Base-by-base conservation (phyloP, 1,284 basidiomycete genomes). In the Sanghuangporus baumii region DNA sequence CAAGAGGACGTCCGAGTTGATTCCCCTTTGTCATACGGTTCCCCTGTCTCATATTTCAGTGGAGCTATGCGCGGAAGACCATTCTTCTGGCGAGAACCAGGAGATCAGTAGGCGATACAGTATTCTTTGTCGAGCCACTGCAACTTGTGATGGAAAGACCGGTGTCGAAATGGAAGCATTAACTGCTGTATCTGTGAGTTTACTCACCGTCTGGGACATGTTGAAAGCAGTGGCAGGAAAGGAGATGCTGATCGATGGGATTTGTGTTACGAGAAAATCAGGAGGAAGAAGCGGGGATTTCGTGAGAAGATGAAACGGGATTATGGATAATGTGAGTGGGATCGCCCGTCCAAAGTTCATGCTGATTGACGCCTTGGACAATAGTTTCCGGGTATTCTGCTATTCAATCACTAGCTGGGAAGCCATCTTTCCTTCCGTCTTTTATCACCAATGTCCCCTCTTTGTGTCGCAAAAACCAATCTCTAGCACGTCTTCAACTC, bases 91-190 rank as follows among this genome's bases (percentile, higher is more conserved):
- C 6, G 59, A 69, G 38, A 6, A 55, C 65, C 67, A 6, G 8
- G 48, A 43, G 9, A 57, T 46, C 7, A 31, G n/a, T 43, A 51
- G 31, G 12, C 73, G 71, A 26, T 79, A 83, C 69, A 85, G 83
- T 66, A 82, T 94, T 55, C 66, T 80, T 36, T 91, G 91, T 67
- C 73, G 74, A 37, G 88, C 87, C 26, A 87, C 83, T 6, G 88
- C 90, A 26, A 79, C 84, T 47, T 91, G 88, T 68, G 83, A 87
- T 69, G 90, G 91, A 1, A 87, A 86, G 71, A 94, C 92, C 5
- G 93, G 93, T 0, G 93, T 95, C 26, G 93, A 96, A 78, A 96
- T 96, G 93, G 93, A 96, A 75, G 94, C 93, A n/a, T 72, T 96
- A 63, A 93, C 89, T 23, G 89, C 87, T 20, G 91, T 91, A 12